A percentile compares a stretch with the other conserved stretches of the same genome.
Evolutionary conservation across 345 rosid genomes (phyloP).

Genomic region (Streptanthus diversifolius): DNA sequence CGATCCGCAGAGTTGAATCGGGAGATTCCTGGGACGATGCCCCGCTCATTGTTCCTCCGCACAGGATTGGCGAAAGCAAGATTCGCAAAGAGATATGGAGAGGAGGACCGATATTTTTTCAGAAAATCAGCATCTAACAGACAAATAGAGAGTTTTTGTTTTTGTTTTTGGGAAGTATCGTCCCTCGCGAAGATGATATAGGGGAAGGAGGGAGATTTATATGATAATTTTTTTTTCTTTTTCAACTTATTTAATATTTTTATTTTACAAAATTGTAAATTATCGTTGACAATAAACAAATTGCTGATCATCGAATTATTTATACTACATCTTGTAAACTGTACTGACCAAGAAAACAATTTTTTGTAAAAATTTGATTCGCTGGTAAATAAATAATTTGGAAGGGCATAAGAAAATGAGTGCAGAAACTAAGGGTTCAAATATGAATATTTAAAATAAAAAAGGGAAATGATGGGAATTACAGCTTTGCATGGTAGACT

Average conservation of each 20-base stretch:
- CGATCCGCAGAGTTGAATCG: constrained; percentile 55
- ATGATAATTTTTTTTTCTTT: no score
- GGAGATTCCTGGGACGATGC: constrained; percentile 45
- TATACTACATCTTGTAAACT: background rate
- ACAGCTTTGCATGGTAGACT: no score
- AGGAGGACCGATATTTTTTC: constrained; percentile 6
- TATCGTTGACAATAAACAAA: background rate
- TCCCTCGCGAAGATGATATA: constrained; percentile 18
- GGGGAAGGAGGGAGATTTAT: constrained; percentile 32
- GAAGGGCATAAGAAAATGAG: no score
- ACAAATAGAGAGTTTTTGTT: background rate
- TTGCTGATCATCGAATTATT: background rate
- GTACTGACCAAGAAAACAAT: background rate
- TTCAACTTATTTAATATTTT: no score
- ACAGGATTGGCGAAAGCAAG: background rate
- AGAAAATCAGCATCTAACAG: constrained; percentile 28
- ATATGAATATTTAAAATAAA: no score
- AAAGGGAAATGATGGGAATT: no score
- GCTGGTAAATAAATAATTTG: background rate
- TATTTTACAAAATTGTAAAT: constrained; percentile 12
- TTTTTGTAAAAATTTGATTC: background rate
- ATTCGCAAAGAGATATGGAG: background rate
- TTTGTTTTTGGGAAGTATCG: background rate
- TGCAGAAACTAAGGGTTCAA: no score
- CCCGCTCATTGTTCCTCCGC: constrained; percentile 31